Conservation (phyloP, 2,329 filamentous ascomycete genomes). For the Arthrinium phaeospermum region DNA sequence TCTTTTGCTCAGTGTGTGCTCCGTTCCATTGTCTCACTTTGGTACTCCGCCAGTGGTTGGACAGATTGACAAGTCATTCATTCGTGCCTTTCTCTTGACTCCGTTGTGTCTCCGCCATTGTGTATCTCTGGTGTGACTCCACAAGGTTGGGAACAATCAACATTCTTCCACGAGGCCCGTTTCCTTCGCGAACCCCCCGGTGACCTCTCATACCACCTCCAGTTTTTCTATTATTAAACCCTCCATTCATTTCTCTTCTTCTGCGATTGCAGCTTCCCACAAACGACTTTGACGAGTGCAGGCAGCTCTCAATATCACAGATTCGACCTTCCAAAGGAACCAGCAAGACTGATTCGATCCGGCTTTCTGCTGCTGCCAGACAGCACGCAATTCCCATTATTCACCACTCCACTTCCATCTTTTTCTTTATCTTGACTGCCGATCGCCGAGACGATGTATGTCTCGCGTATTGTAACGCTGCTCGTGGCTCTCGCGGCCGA, state of each 20-base stretch:
- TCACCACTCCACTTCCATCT: not conserved
- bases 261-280: not conserved
- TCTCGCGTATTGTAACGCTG: conserved; percentile 14
- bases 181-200: conserved; percentile 2
- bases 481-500: conserved; percentile 50
- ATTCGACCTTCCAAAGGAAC: not conserved
- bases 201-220: not conserved
- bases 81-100: not conserved
- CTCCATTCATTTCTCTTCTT: not conserved
- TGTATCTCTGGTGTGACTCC: no score
- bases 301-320: not conserved
- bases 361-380: not conserved
- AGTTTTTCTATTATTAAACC: not conserved
- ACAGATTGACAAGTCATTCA: conserved; percentile 11
- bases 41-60: conserved; percentile 2
- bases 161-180: not conserved
- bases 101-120: not conserved
- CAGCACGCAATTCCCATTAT: not conserved
- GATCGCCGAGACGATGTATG: not conserved
- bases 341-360: not conserved
- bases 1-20: not conserved
- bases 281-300: conserved; percentile 1
- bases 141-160: conserved; percentile 4
- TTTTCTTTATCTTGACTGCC: not conserved
- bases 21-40: conserved; percentile 5